Evolutionary conservation across 2,329 filamentous ascomycete species (phyloP).

Genomic region (Stromatinia cepivora): DNA sequence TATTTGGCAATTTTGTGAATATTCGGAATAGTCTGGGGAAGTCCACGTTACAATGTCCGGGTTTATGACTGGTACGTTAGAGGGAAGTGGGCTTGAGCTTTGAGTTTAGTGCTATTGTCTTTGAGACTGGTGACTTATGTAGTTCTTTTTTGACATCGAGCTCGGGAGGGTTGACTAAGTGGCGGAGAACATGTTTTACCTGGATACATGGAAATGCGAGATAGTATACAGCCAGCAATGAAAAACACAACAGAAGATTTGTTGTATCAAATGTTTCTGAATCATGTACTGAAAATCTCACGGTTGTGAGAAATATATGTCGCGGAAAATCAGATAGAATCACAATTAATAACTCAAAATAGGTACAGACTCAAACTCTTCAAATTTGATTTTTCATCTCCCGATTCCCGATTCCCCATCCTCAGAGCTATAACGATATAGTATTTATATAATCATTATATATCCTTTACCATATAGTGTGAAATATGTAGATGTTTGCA

Average conservation of each 20-base stretch:
- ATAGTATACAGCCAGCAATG: not conserved
- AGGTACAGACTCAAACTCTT: too few relatives aligned
- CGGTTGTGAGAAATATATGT: not conserved
- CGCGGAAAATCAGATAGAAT: too few relatives aligned
- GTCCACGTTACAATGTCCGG: slow-evolving; percentile 11
- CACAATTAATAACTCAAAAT: too few relatives aligned
- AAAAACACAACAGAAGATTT: not conserved
- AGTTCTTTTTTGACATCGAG: not conserved
- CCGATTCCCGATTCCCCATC: too few relatives aligned
- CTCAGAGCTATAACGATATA: too few relatives aligned
- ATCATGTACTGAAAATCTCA: too few relatives aligned
- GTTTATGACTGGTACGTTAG: not conserved
- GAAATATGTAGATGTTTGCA: too few relatives aligned
- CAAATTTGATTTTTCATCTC: too few relatives aligned
- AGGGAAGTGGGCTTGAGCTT: not conserved
- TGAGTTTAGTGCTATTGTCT: not conserved
- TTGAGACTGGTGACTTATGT: not conserved
- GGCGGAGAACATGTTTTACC: not conserved
- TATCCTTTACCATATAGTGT: too few relatives aligned
- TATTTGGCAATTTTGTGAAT: slow-evolving; percentile 24
- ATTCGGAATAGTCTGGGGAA: slow-evolving; percentile 9
- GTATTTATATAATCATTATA: too few relatives aligned
- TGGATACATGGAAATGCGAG: not conserved
- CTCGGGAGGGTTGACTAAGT: not conserved
- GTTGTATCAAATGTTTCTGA: not conserved